These are phyloP conservation scores for Avena sativa DNA, from an alignment of 176 grass and related monocot species.

Conservation along the genomic window DNA sequence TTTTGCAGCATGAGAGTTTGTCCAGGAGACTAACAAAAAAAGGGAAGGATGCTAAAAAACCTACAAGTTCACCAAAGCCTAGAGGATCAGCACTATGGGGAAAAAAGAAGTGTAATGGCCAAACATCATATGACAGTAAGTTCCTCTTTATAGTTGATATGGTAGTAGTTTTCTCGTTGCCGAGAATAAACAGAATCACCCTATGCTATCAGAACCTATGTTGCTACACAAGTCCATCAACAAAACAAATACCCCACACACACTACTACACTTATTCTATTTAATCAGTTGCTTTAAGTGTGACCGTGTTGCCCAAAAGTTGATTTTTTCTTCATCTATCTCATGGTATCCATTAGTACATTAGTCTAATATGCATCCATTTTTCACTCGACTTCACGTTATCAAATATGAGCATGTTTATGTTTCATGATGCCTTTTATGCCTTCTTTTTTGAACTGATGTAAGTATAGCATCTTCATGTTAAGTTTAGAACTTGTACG, in stretches of 20 bases:
- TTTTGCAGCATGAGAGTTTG: conserved; percentile 32
- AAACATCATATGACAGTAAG: conserved; percentile 18
- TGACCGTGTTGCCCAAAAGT: neutral
- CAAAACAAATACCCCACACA: neutral
- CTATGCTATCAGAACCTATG: neutral
- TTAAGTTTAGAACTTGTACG: neutral
- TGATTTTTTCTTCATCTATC: neutral
- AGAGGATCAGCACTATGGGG: neutral
- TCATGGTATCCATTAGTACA: neutral
- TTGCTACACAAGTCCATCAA: neutral
- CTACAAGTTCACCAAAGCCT: neutral
- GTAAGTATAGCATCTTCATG: neutral
- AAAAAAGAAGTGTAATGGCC: neutral
- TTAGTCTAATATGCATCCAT: neutral
- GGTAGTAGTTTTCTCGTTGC: neutral
- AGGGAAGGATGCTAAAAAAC: neutral
- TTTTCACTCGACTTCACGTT: neutral
- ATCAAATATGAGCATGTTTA: neutral
- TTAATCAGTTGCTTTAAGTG: no score
- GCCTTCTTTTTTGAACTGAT: neutral
- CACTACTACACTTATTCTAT: neutral
- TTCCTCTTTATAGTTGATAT: neutral
- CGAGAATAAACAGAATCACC: neutral
- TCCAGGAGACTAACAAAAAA: neutral
- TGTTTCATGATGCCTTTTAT: neutral